Base-by-base conservation (phyloP, 2,329 filamentous ascomycete species). In the Tolypocladium tundrense region DNA sequence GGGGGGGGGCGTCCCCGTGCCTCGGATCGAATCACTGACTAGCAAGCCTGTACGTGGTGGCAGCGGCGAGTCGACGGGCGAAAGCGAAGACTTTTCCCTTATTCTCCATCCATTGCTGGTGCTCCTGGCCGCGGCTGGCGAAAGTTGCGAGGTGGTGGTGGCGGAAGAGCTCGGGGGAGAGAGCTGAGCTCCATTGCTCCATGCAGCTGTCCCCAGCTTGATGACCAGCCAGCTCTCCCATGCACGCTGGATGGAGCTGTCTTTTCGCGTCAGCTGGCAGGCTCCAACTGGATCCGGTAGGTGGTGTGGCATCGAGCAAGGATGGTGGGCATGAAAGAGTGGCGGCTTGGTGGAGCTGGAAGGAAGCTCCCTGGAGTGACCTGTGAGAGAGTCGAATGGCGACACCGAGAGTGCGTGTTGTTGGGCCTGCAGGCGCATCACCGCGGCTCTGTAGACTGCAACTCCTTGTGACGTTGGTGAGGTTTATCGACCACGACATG, bases 271-370 rank as follows among this genome's bases (percentile, higher is more conserved):
- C 53, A 42, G 39, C 52, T 54, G 37, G 52, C 52, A 54, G 41
- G 52, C 52, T 54, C 55, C 45, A 39, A 39, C 55, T 57, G 45
- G 37, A 57, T 56, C 39, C 31, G 55, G 55, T 57, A 57, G 55
- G 55, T 57, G 55, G 55, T 57, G 53, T 42, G 53, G 53, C 13
- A 4, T 31, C 13, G 53, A 33, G 37, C 39, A 39, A 27, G 53
- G 53, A 41, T 54, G 53, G 53, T 42, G 53, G 48, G 48, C 48
- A 19, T 51, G 48, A 21, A 16, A 33, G 45, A 35, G 31, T 21
- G 31, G 48, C 31, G 31, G 48, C 27, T 19, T 16, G 48, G 48
- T 51, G 48, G 48, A 51, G 48, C 48, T 51, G 48, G 48, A 51
- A 51, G 48, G 48, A 51, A 51, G 48, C 48, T 51, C 48, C 9